Conservation (phyloP, 225 moss, liverwort and hornwort genomes). For the Anthoceros angustus region DNA sequence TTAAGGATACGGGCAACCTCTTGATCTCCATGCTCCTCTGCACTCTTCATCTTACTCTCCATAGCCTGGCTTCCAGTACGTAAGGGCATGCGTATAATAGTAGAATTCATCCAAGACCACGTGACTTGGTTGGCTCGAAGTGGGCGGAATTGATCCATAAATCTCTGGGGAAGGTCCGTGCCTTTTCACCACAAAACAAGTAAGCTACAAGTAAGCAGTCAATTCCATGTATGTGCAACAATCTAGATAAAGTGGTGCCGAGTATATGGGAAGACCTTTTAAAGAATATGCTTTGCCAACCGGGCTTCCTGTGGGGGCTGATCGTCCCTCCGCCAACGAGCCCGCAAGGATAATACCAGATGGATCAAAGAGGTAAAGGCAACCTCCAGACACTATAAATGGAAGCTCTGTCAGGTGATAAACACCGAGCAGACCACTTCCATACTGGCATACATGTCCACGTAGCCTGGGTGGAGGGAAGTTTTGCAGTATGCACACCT, state of each 20-base stretch:
- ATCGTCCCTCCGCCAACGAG: slow-evolving; percentile 46
- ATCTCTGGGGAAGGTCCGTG: slow-evolving; percentile 57
- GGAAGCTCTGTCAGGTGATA: slow-evolving; percentile 67
- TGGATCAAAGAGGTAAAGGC: slow-evolving; percentile 76
- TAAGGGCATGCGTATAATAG: slow-evolving; percentile 63
- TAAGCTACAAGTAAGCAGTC: background rate
- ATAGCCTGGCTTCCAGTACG: slow-evolving; percentile 32
- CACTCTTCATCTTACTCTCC: slow-evolving; percentile 22
- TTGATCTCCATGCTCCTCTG: slow-evolving; percentile 40
- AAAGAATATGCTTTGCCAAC: slow-evolving; percentile 74
- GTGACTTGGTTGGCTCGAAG: slow-evolving; percentile 37
- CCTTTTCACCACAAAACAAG: slow-evolving; percentile 14
- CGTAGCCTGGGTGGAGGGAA: slow-evolving; percentile 53
- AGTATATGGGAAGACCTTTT: slow-evolving; percentile 30
- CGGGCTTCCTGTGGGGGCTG: slow-evolving; percentile 46
- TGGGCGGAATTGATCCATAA: slow-evolving; percentile 66
- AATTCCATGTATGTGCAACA: background rate
- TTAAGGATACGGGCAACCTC: slow-evolving; percentile 46
- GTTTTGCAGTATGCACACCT: slow-evolving; percentile 54
- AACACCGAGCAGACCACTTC: slow-evolving; percentile 59
- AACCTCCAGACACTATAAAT: slow-evolving; percentile 62
- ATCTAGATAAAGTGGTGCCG: background rate
- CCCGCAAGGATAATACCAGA: slow-evolving; percentile 62
- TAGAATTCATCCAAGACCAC: slow-evolving; percentile 43
- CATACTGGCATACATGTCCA: slow-evolving; percentile 62